A percentile compares a stretch with the other conserved stretches of the same genome.
phyloP scores from a whole-genome alignment of 805 yeast genomes.

The Saturnispora diversa region DNA sequence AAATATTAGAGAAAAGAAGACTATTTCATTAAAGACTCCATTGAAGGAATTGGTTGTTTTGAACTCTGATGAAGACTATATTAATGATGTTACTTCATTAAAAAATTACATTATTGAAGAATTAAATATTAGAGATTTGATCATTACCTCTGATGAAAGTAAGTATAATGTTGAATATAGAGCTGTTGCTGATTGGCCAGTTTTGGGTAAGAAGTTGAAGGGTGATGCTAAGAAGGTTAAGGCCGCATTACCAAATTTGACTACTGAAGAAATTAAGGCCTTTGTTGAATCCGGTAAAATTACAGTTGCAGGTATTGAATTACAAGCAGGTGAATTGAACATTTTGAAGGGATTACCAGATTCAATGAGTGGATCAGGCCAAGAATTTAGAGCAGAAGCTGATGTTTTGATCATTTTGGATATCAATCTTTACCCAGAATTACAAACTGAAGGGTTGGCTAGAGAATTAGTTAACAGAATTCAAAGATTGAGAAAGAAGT shows the following conservation, averaged over 20 bases:
- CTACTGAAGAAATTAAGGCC: conserved; percentile 74
- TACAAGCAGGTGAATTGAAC: conserved; percentile 80
- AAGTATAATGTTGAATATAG: conserved; percentile 86
- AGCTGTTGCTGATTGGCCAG: conserved; percentile 99
- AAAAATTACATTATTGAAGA: conserved; percentile 80
- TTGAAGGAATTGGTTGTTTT: conserved; percentile 79
- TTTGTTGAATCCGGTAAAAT: conserved; percentile 68
- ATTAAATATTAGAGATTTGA: conserved; percentile 80
- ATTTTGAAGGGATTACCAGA: conserved; percentile 87
- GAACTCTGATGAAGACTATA: conserved; percentile 67
- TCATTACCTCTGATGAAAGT: conserved; percentile 84
- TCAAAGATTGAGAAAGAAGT: conserved; percentile 95
- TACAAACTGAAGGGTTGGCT: conserved; percentile 89
- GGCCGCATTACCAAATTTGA: conserved; percentile 77
- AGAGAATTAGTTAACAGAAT: conserved; percentile 96
- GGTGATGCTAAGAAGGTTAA: conserved; percentile 89
- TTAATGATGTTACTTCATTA: conserved; percentile 70
- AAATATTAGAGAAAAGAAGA: conserved; percentile 92
- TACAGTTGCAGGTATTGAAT: conserved; percentile 81
- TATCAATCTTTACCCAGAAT: conserved; percentile 76
- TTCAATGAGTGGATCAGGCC: conserved; percentile 53
- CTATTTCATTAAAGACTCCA: conserved; percentile 90
- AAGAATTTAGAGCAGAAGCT: conserved; percentile 79
- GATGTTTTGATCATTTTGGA: conserved; percentile 89
- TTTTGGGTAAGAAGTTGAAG: conserved; percentile 93